A percentile compares a stretch with the other conserved stretches of the same genome.
phyloP scores from a whole-genome alignment of 352 stramenopile genomes.

The Pythium chondricola region DNA sequence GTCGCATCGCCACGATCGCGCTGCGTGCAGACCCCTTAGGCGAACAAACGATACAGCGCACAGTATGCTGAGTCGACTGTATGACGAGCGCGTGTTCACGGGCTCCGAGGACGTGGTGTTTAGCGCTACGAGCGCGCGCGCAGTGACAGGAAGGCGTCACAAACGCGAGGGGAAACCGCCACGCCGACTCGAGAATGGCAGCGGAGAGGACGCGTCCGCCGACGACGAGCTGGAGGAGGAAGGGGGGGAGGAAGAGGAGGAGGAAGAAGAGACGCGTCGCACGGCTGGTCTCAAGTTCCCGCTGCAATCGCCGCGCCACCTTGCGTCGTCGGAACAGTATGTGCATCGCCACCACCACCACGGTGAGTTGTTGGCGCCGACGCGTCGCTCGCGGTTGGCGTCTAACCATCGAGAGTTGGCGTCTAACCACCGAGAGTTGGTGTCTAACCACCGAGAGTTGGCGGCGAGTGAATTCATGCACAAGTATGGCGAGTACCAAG shows the following conservation, averaged over 20 bases:
- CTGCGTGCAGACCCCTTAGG: too few relatives aligned
- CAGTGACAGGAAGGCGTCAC: conserved; percentile 10
- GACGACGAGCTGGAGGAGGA: conserved; percentile 13
- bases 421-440: neutral
- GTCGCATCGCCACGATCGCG: too few relatives aligned
- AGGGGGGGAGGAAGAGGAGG: conserved; percentile 12
- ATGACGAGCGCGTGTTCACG: conserved; percentile 59
- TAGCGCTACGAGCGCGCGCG: conserved; percentile 11
- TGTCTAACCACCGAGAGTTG: neutral
- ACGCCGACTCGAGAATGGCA: conserved; percentile 4
- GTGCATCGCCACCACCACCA: conserved; percentile 7
- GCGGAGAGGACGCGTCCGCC: neutral
- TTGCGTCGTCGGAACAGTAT: conserved; percentile 9
- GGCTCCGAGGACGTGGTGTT: conserved; percentile 59
- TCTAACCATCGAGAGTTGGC: neutral
- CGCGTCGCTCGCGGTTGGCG: neutral
- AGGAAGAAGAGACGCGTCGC: conserved; percentile 28
- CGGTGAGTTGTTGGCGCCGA: neutral
- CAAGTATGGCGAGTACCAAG: conserved; percentile 4
- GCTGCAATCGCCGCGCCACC: conserved; percentile 19
- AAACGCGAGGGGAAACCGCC: conserved; percentile 6
- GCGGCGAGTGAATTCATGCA: neutral
- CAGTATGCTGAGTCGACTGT: conserved; percentile 54
- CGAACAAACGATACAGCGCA: too few relatives aligned
- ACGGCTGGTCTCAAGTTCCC: conserved; percentile 29